Base-by-base conservation (phyloP, 305 asterid species). In the Rubia occidens region DNA sequence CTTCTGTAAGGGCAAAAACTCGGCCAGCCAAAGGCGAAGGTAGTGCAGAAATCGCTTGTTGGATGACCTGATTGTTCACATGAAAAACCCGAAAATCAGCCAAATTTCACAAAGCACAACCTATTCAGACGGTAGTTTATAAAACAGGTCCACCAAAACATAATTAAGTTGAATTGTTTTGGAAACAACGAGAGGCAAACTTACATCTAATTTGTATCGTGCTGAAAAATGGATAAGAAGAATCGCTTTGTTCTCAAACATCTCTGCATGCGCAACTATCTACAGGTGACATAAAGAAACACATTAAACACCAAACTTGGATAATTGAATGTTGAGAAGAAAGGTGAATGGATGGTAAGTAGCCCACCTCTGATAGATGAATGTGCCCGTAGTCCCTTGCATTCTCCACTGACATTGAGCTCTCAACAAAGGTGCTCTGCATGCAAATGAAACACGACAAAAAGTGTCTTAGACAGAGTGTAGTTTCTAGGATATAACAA, bases 141-240 rank as follows among this genome's bases (percentile, higher is more conserved):
- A 63, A 45, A 51, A 18, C 49, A 39, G 29, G 20, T 15, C 7
- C 18, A n/a, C 11, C 4, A 17, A 7, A 45, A 11, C 53, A 10
- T 45, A 45, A 45, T 53, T n/a, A 10, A 10, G 61, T 11, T 26
- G 40, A 13, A 64, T 59, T 37, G 37, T 29, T 43, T 69, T 35
- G 53, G 54, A 20, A 20, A 58, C 9, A 56, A 21, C 72, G 68
- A 45, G 62, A 60, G 69, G 56, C 64, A 60, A 55, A 71, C 95
- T 89, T 83, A 87, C 99, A 69, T 94, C 89, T 71, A 89, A 77
- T 65, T 89, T 85, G 81, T 89, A 91, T 42, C 99, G 97, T 72
- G 97, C 93, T 54, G 97, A 91, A 71, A 94, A 94, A 85, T 94
- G 97, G 72, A 90, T 94, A 13, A 94, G 85, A 37, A 94, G 90